Evolutionary conservation across 306 rosid genomes (phyloP).

Genomic region (Ceratonia siliqua): DNA sequence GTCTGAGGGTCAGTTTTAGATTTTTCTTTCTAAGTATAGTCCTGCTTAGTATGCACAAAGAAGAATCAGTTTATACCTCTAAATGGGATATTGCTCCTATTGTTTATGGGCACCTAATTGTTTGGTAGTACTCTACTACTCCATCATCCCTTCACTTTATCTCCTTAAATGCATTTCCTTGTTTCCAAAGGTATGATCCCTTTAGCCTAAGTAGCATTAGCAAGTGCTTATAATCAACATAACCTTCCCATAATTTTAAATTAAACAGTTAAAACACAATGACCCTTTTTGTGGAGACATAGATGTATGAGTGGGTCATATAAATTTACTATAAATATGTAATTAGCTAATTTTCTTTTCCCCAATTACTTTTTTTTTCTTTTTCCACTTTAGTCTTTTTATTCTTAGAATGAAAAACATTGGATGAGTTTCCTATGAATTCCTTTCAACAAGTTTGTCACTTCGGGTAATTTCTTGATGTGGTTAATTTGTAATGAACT

Average conservation of each 20-base stretch:
- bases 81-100: constrained; percentile 55
- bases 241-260: too few relatives aligned
- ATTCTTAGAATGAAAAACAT: not conserved
- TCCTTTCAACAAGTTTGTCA: not conserved
- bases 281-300: not conserved
- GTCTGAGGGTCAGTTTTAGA: constrained; percentile 76
- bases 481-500: not conserved
- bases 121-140: constrained; percentile 56
- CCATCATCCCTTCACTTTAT: constrained; percentile 65
- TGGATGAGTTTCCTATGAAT: too few relatives aligned
- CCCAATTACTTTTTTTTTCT: not conserved
- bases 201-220: not conserved
- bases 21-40: constrained; percentile 61
- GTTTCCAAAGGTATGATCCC: constrained; percentile 64
- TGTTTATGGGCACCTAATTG: constrained; percentile 64
- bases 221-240: too few relatives aligned
- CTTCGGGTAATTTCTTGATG: not conserved
- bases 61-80: constrained; percentile 61
- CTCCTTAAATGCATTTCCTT: constrained; percentile 64
- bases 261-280: too few relatives aligned
- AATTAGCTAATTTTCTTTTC: too few relatives aligned
- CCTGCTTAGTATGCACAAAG: constrained; percentile 59
- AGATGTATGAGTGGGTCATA: too few relatives aligned
- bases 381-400: not conserved
- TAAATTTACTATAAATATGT: too few relatives aligned